Percentiles rank a stretch among this genome's conserved stretches.
Evolutionary conservation across 805 yeast genomes (phyloP).

Genomic region (Pichia californica): DNA sequence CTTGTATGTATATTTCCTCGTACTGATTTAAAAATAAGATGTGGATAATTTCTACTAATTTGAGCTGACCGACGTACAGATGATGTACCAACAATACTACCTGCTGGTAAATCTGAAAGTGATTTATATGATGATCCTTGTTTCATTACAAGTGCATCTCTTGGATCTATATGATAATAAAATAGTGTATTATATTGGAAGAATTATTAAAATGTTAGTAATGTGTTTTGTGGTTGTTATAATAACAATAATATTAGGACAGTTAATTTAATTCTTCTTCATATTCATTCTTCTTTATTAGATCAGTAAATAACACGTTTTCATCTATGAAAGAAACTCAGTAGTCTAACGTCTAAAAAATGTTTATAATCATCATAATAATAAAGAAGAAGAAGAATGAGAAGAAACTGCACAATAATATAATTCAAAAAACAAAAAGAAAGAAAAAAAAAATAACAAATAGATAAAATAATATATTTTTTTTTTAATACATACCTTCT

Average conservation of each 20-base stretch:
- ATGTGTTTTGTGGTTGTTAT: too few relatives aligned
- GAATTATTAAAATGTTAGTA: conserved; percentile 9
- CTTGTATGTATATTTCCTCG: conserved; percentile 85
- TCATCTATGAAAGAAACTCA: conserved; percentile 27
- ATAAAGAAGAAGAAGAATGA: too few relatives aligned
- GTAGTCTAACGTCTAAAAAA: conserved; percentile 35
- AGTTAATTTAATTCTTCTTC: too few relatives aligned
- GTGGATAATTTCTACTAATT: conserved; percentile 69
- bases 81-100: conserved; percentile 88
- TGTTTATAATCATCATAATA: conserved; percentile 27
- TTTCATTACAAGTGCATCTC: conserved; percentile 84
- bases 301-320: conserved; percentile 18
- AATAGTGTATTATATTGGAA: neutral
- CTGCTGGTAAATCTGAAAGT: conserved; percentile 72
- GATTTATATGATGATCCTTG: conserved; percentile 53
- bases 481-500: conserved; percentile 38
- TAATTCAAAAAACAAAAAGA: conserved; percentile 1
- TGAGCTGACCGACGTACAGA: conserved; percentile 93
- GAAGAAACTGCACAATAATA: neutral
- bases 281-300: neutral
- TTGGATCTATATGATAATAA: conserved; percentile 52
- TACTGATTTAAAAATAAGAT: conserved; percentile 71
- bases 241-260: neutral
- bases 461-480: neutral
- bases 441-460: neutral